phyloP scores from a whole-genome alignment of 495 filamentous ascomycete species.

The Entonaema liquescens region DNA sequence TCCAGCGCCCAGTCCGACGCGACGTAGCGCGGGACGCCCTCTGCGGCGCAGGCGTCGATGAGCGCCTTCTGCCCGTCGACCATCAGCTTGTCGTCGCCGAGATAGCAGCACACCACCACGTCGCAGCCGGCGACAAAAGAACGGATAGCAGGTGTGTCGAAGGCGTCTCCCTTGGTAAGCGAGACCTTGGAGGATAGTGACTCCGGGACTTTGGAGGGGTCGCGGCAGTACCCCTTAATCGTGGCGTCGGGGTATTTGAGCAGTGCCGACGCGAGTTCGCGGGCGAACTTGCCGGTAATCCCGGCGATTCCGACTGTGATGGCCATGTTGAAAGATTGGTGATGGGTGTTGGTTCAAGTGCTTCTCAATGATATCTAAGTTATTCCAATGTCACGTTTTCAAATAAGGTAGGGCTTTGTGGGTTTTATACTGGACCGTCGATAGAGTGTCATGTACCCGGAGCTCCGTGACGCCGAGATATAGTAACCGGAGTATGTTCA shows the following conservation, averaged over 20 bases:
- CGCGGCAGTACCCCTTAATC: constrained; percentile 46
- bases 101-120: constrained; percentile 55
- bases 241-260: constrained; percentile 37
- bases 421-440: constrained; percentile 1
- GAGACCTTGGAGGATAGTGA: constrained; percentile 29
- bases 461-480: constrained; percentile 12
- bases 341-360: too few species aligned
- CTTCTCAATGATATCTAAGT: background rate
- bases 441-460: background rate
- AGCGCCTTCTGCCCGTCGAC: constrained; percentile 54
- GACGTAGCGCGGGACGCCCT: constrained; percentile 52
- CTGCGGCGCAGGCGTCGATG: constrained; percentile 55
- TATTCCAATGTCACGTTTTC: background rate
- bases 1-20: constrained; percentile 57
- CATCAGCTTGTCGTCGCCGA: constrained; percentile 55
- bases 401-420: background rate
- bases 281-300: constrained; percentile 47
- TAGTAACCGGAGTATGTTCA: background rate
- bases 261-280: constrained; percentile 37
- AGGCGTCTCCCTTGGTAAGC: constrained; percentile 33
- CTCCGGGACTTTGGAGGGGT: constrained; percentile 42
- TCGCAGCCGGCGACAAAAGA: constrained; percentile 32
- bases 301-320: constrained; percentile 44
- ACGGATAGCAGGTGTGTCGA: constrained; percentile 36
- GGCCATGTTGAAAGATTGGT: constrained; percentile 10